Evolutionary conservation across 2,329 filamentous ascomycete genomes (phyloP).

Genomic region (Nemania sp.): DNA sequence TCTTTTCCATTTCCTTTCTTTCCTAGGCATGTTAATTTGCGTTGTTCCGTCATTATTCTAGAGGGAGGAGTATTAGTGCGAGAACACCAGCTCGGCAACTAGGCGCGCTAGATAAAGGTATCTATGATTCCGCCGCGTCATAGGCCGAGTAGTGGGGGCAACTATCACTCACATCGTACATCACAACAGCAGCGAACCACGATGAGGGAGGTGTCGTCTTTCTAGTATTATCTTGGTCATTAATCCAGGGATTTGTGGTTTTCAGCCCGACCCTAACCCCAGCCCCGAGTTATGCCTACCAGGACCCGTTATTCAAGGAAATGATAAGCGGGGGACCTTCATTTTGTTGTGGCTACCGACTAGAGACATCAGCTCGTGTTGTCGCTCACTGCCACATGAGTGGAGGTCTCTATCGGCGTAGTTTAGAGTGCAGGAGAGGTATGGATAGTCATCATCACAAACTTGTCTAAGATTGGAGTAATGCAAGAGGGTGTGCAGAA

Average conservation of each 20-base stretch:
- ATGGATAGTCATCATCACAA: constrained; percentile 9
- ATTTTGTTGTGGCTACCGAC: constrained; percentile 2
- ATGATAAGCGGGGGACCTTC: not conserved
- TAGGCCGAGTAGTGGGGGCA: constrained; percentile 9
- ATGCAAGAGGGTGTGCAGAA: not conserved
- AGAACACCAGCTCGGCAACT: constrained; percentile 44
- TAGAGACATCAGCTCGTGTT: not conserved
- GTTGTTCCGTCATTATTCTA: constrained; percentile 51
- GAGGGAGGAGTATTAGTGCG: constrained; percentile 54
- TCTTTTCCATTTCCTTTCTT: constrained; percentile 47
- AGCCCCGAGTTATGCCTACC: not conserved
- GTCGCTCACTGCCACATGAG: not conserved
- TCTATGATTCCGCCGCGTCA: constrained; percentile 9
- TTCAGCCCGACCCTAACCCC: not conserved
- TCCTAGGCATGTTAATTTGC: constrained; percentile 45
- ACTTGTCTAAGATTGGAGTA: constrained; percentile 6
- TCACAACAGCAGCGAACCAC: not conserved
- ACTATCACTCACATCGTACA: constrained; percentile 1
- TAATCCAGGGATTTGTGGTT: not conserved
- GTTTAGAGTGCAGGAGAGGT: not conserved
- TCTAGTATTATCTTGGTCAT: constrained; percentile 12
- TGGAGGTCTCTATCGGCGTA: not conserved
- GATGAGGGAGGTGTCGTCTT: not conserved
- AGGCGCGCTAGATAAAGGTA: constrained; percentile 15
- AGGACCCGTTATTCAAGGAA: not conserved